phyloP scores from a whole-genome alignment of 1,284 basidiomycete genomes.

The Macrocybe sp. region DNA sequence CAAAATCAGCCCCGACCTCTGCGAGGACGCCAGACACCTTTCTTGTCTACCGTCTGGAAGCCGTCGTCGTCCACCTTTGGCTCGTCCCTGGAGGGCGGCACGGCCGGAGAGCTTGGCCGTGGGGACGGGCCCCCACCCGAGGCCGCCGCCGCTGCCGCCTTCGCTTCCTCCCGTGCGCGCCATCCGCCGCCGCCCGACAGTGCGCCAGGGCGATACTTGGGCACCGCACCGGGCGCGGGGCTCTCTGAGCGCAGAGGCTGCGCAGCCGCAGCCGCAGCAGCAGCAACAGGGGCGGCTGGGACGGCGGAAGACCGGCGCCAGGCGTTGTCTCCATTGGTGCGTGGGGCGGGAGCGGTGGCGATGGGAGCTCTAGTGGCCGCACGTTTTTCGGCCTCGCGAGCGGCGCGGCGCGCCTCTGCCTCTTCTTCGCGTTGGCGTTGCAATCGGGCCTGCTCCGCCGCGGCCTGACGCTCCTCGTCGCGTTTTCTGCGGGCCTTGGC shows the following conservation, averaged over 20 bases:
- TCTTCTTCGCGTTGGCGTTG: conserved; percentile 81
- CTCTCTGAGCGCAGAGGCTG: conserved; percentile 38
- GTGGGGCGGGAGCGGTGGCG: conserved; percentile 17
- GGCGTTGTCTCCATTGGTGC: not conserved
- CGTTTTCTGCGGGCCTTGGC: conserved; percentile 54
- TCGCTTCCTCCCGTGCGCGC: conserved; percentile 53
- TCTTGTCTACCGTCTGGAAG: conserved; percentile 52
- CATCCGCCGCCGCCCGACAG: conserved; percentile 40
- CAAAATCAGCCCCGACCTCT: conserved; percentile 8
- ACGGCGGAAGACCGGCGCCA: conserved; percentile 35
- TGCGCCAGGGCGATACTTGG: conserved; percentile 44
- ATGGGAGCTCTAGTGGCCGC: conserved; percentile 22
- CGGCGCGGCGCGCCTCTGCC: conserved; percentile 50
- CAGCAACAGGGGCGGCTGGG: conserved; percentile 9
- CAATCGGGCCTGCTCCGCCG: conserved; percentile 50
- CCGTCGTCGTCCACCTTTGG: conserved; percentile 58
- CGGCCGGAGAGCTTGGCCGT: conserved; percentile 33
- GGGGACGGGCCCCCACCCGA: conserved; percentile 23
- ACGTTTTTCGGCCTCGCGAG: conserved; percentile 29
- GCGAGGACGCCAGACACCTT: conserved; percentile 14
- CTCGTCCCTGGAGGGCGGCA: conserved; percentile 32
- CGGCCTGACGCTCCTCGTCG: conserved; percentile 63
- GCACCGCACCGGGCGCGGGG: conserved; percentile 24
- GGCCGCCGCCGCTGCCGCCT: conserved; percentile 26
- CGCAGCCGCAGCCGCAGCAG: conserved; percentile 11